Evolutionary conservation across 2,329 filamentous ascomycete species (phyloP).

Genomic region (Stagonosporopsis chrysanthemi): DNA sequence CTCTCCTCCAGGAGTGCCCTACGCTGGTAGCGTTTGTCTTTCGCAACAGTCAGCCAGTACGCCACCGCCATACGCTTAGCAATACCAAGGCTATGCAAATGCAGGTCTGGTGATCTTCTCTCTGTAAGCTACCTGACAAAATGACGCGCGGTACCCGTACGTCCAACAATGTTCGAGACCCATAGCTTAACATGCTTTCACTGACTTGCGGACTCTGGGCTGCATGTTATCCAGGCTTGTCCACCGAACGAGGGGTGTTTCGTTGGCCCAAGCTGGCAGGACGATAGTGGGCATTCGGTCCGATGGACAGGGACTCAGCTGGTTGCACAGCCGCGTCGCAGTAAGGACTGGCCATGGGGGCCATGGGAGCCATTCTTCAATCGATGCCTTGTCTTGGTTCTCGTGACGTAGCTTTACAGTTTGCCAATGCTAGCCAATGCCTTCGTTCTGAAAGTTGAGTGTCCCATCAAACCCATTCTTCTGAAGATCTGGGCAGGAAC

Average conservation of each 20-base stretch:
- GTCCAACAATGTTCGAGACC: constrained; percentile 37
- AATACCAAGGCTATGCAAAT: constrained; percentile 20
- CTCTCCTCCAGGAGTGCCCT: constrained; percentile 11
- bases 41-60: constrained; percentile 20
- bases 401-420: constrained; percentile 35
- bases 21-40: constrained; percentile 6
- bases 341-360: constrained; percentile 26
- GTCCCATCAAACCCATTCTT: constrained; percentile 9
- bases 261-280: constrained; percentile 36
- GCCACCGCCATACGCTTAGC: constrained; percentile 21
- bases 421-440: constrained; percentile 13
- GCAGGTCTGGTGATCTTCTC: constrained; percentile 23
- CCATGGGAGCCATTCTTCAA: constrained; percentile 14
- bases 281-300: constrained; percentile 42
- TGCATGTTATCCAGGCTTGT: constrained; percentile 25
- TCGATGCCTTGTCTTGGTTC: constrained; percentile 18
- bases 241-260: constrained; percentile 31
- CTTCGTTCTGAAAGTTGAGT: constrained; percentile 1
- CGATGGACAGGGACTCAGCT: constrained; percentile 38
- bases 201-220: constrained; percentile 29
- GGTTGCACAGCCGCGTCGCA: constrained; percentile 34
- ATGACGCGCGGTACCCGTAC: constrained; percentile 23
- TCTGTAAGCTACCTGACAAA: constrained; percentile 22
- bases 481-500: constrained; percentile 23
- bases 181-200: constrained; percentile 27